These are phyloP conservation scores for Capronia coronata DNA, from an alignment of 2,329 filamentous ascomycete species.

Conservation along the genomic window DNA sequence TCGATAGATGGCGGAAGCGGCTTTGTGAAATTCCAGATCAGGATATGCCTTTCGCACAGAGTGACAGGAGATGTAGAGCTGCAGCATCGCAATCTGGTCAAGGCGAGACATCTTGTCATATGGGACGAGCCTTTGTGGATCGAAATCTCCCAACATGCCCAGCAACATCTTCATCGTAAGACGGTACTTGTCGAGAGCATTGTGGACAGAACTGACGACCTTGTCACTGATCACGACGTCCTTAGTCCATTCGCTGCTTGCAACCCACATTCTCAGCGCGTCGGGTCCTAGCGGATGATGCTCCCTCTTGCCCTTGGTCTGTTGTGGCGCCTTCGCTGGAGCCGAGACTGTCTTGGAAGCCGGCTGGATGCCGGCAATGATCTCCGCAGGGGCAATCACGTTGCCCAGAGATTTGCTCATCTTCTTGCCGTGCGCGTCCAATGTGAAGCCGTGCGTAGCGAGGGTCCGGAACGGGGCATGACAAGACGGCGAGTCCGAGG, in stretches of 20 bases:
- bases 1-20: conserved; percentile 63
- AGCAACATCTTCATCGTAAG: conserved; percentile 86
- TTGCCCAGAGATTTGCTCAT: conserved; percentile 99
- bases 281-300: conserved; percentile 64
- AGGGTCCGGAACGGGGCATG: conserved; percentile 74
- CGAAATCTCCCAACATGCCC: conserved; percentile 60
- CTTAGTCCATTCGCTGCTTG: conserved; percentile 81
- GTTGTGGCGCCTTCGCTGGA: conserved; percentile 1
- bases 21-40: conserved; percentile 77
- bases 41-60: conserved; percentile 60
- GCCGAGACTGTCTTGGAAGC: conserved; percentile 25
- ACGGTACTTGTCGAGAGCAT: conserved; percentile 75
- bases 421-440: conserved; percentile 85
- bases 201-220: conserved; percentile 70
- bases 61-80: conserved; percentile 60
- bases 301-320: conserved; percentile 50
- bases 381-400: conserved; percentile 68
- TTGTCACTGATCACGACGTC: conserved; percentile 77
- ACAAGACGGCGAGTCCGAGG: conserved; percentile 25
- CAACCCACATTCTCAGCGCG: conserved; percentile 82
- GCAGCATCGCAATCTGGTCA: conserved; percentile 71
- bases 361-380: conserved; percentile 74
- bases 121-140: conserved; percentile 36
- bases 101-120: conserved; percentile 41
- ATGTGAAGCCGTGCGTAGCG: conserved; percentile 92